Evolutionary conservation across 2,329 filamentous ascomycete species (phyloP), one percentile per base, ranked within the genome.

Genomic region (Phialemonium atrogriseum): DNA sequence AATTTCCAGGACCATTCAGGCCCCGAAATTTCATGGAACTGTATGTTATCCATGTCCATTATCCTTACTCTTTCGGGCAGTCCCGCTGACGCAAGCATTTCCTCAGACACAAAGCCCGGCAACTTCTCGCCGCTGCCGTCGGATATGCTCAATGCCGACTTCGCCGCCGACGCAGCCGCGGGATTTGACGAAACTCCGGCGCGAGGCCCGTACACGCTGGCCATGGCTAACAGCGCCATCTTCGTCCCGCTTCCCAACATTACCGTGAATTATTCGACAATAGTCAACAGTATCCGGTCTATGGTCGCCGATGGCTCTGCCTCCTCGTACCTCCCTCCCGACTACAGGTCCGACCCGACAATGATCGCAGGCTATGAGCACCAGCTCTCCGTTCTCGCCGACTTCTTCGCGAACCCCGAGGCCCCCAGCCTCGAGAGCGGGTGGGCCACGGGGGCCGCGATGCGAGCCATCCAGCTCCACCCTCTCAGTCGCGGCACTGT

Each of bases 331-430:
- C 34, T 44, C 16, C 37, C 39, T 5, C 5, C 30, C 6, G 36
- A 40, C 24, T n/a, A 33, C 20, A 28, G 33, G 9, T 7, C 30
- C 23, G 10, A 22, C 20, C 32, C 39, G 2, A 18, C n/a, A n/a
- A n/a, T n/a, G 23, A 13, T 21, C 11, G 35, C 35, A 4, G 35
- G 35, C 12, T 37, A 60, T 24, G 63, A 63, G 40, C 57, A 60
- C 5, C 55, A 68, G 3, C 58, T 64, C 4, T 34, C 46, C 5
- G 58, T 60, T 38, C 58, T 68, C 41, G 66, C 62, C 31, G 49
- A 47, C 20, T 53, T 68, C 11, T 64, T 66, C 36, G 62, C 28
- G 2, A 24, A 38, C 24, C 16, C 29, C 3, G 19, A 24, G 4
- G 24, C 33, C 4, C 33, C 40, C 7, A 29, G 16, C 11, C 18